Evolutionary conservation across 805 yeast genomes (phyloP).

Genomic region (Suhomyces sp.): DNA sequence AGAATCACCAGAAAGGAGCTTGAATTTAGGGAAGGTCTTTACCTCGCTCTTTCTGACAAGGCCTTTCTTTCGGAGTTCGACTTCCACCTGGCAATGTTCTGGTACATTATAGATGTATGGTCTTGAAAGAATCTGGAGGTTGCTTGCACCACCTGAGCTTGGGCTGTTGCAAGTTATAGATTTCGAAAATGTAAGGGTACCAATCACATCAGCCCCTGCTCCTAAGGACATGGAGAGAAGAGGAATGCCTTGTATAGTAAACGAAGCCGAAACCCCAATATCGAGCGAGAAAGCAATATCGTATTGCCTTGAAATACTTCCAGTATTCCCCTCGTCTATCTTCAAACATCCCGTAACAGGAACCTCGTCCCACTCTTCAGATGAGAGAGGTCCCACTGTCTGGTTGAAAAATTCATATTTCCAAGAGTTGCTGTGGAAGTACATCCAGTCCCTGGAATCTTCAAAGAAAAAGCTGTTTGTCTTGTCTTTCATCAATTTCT

Average conservation of each 20-base stretch:
- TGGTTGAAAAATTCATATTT: too few relatives aligned
- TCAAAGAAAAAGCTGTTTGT: conserved; percentile 4
- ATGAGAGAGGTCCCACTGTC: too few relatives aligned
- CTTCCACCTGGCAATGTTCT: too few relatives aligned
- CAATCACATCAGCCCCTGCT: background rate
- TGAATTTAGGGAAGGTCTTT: too few relatives aligned
- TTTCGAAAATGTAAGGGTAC: conserved; percentile 2
- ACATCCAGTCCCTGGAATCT: too few relatives aligned
- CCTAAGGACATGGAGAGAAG: background rate
- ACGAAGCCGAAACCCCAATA: background rate
- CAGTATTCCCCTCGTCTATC: conserved; percentile 2
- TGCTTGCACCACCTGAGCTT: too few relatives aligned
- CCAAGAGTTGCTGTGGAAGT: too few relatives aligned
- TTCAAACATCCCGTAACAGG: conserved; percentile 11
- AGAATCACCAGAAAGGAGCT: too few relatives aligned
- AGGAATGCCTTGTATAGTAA: background rate
- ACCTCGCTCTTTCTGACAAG: conserved; percentile 1
- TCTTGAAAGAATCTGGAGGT: too few relatives aligned
- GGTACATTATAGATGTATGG: too few relatives aligned
- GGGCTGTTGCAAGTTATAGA: conserved; percentile 7
- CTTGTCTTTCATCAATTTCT: conserved; percentile 3
- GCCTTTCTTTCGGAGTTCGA: too few relatives aligned
- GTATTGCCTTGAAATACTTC: conserved; percentile 3
- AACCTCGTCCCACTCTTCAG: too few relatives aligned
- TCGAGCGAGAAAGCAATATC: background rate